Evolutionary conservation across 2,329 filamentous ascomycete species (phyloP).

Genomic region (Madurella fahalii): DNA sequence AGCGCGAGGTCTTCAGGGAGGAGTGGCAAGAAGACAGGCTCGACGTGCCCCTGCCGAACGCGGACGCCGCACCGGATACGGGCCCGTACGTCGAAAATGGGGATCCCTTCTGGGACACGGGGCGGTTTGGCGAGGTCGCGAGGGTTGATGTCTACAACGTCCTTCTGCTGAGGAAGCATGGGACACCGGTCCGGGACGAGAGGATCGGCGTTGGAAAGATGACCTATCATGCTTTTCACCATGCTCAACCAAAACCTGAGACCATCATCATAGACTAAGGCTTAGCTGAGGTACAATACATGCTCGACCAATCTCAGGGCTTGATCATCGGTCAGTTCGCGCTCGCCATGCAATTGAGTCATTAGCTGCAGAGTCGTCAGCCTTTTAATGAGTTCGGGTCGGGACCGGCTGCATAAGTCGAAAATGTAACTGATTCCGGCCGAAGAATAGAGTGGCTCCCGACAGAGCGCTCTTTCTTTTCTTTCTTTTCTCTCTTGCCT

Average conservation of each 20-base stretch:
- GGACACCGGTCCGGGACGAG: background rate
- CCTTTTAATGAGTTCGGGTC: no score
- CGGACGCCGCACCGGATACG: background rate
- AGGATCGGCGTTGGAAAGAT: conserved; percentile 14
- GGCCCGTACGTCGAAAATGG: conserved; percentile 7
- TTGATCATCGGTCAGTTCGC: no score
- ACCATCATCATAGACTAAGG: background rate
- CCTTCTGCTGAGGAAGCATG: conserved; percentile 7
- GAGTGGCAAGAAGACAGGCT: conserved; percentile 2
- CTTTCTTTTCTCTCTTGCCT: no score
- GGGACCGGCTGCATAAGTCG: no score
- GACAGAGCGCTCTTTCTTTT: no score
- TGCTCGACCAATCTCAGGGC: background rate
- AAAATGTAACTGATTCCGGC: no score
- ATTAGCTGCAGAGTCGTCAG: no score
- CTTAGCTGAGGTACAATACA: background rate
- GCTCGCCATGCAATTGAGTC: no score
- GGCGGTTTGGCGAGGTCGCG: conserved; percentile 2
- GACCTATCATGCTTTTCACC: conserved; percentile 6
- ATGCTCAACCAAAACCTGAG: conserved; percentile 3
- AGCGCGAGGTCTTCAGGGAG: background rate
- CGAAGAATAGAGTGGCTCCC: no score
- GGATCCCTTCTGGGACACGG: conserved; percentile 11
- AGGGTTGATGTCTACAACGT: conserved; percentile 13
- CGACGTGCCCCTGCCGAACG: background rate